Evolutionary conservation across 108 stramenopile species (phyloP).

Genomic region (Stephanodiscus triporus): DNA sequence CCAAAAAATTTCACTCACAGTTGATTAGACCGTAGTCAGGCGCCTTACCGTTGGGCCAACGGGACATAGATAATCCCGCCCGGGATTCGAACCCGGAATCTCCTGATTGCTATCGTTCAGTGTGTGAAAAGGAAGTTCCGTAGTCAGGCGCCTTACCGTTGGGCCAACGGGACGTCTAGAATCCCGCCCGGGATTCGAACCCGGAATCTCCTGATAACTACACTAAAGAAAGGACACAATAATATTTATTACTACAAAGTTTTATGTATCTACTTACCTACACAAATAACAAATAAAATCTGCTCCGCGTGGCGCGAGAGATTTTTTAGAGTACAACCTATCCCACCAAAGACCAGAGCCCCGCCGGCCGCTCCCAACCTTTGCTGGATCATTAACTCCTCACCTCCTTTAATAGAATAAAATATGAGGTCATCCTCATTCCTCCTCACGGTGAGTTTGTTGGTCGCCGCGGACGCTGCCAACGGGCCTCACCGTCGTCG

Average conservation of each 20-base stretch:
- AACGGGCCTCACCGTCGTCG: neutral
- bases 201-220: constrained; percentile 52
- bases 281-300: too few species aligned
- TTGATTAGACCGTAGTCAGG: too few species aligned
- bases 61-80: constrained; percentile 49
- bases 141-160: constrained; percentile 87
- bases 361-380: too few species aligned
- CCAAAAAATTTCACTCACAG: too few species aligned
- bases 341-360: too few species aligned
- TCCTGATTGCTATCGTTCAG: constrained; percentile 43
- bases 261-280: constrained; percentile 5
- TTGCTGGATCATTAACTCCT: too few species aligned
- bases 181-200: constrained; percentile 53
- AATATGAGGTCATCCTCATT: constrained; percentile 21
- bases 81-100: constrained; percentile 54
- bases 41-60: constrained; percentile 89
- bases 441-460: constrained; percentile 10
- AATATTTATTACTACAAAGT: constrained; percentile 4
- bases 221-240: neutral
- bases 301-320: too few species aligned
- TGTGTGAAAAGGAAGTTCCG: neutral
- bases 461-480: neutral
- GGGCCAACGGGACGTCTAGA: constrained; percentile 70
- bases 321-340: too few species aligned
- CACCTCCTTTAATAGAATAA: neutral